Percentiles rank a stretch among this genome's conserved stretches.
Evolutionary conservation across 2,329 filamentous ascomycete species (phyloP).

Genomic region (Xylaria sp.): DNA sequence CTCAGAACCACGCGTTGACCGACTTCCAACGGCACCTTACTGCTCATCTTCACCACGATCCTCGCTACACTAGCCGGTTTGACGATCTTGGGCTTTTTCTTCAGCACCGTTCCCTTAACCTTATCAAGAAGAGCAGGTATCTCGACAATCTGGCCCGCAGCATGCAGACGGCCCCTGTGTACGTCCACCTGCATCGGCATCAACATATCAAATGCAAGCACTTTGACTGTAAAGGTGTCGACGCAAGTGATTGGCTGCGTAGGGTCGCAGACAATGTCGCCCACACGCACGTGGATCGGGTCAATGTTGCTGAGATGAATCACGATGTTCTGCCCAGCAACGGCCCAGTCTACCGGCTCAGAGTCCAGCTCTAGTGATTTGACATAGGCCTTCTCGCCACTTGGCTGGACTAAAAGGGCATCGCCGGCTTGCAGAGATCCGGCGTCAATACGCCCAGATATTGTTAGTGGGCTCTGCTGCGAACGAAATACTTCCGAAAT

Average conservation of each 20-base stretch:
- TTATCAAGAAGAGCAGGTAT: constrained; percentile 83
- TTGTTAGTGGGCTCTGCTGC: constrained; percentile 81
- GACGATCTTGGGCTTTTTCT: constrained; percentile 87
- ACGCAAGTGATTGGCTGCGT: constrained; percentile 75
- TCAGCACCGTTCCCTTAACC: constrained; percentile 75
- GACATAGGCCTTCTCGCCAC: constrained; percentile 81
- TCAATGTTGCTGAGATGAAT: constrained; percentile 90
- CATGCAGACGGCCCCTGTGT: constrained; percentile 84
- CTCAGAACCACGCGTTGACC: constrained; percentile 85
- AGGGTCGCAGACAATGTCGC: constrained; percentile 85
- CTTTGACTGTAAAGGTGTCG: constrained; percentile 81
- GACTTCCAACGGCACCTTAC: constrained; percentile 80
- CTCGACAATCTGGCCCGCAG: constrained; percentile 76
- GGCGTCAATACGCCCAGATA: constrained; percentile 86
- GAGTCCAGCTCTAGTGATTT: constrained; percentile 84
- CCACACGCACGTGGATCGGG: constrained; percentile 80
- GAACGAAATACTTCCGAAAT: constrained; percentile 89
- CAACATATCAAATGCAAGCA: constrained; percentile 88
- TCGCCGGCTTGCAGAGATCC: constrained; percentile 89
- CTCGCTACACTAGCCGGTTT: constrained; percentile 82
- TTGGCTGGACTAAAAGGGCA: constrained; percentile 80
- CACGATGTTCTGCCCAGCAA: constrained; percentile 88
- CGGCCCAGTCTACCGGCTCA: constrained; percentile 83
- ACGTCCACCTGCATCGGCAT: constrained; percentile 91
- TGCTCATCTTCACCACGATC: constrained; percentile 78